Conservation (phyloP, 176 grass and related monocot species). For the Juncus effusus region DNA sequence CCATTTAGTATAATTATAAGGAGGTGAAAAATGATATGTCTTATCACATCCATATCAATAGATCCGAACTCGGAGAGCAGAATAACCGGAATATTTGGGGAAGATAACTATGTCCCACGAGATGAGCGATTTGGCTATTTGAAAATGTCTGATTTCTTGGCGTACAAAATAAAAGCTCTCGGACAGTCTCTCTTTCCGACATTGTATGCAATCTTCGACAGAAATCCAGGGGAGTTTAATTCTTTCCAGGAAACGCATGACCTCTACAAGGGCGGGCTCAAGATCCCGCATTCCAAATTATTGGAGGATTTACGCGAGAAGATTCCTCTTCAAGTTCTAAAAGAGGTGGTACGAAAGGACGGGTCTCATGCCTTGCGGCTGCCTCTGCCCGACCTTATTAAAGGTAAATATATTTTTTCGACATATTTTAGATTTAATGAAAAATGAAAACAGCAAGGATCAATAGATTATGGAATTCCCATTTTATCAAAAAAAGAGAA, state of each 20-base stretch:
- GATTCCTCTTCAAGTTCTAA: constrained; percentile 53
- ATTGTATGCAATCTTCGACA: constrained; percentile 38
- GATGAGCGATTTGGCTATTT: constrained; percentile 69
- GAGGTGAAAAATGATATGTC: neutral
- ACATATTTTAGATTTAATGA: neutral
- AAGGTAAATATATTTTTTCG: constrained; percentile 31
- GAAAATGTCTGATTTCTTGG: constrained; percentile 58
- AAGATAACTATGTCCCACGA: constrained; percentile 56
- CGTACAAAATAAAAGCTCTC: constrained; percentile 48
- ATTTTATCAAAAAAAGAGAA: neutral
- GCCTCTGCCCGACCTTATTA: constrained; percentile 49
- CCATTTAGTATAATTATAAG: neutral
- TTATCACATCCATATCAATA: constrained; percentile 12
- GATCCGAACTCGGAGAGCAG: constrained; percentile 57
- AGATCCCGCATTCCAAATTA: constrained; percentile 36
- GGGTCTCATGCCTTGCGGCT: constrained; percentile 45
- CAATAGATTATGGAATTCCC: neutral
- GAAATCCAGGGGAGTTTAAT: constrained; percentile 46
- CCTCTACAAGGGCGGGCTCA: constrained; percentile 51
- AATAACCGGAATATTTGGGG: constrained; percentile 30
- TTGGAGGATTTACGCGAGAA: constrained; percentile 39
- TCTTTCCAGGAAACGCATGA: constrained; percentile 46
- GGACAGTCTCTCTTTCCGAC: constrained; percentile 38
- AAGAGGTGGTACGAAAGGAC: constrained; percentile 45
- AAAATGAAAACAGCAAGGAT: neutral